Percentiles rank a stretch among this genome's conserved stretches.
These are phyloP conservation scores for Kentomonas sorsogonicus DNA, from an alignment of 208 protist genomes.

Conservation along the genomic window DNA sequence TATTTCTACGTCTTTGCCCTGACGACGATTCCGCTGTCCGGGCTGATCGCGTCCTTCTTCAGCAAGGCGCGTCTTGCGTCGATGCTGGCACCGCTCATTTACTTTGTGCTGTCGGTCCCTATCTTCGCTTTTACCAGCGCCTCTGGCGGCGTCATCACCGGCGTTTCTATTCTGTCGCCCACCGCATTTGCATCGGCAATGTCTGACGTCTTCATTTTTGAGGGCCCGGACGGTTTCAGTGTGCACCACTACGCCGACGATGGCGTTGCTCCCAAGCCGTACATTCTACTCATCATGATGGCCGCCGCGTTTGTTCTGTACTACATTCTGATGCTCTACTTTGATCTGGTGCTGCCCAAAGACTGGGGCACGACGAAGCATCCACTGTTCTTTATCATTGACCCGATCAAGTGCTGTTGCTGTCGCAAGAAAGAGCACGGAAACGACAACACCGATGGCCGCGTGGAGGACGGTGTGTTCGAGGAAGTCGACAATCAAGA, in stretches of 20 bases:
- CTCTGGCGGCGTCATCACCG: conserved; percentile 9
- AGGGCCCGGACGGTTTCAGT: conserved; percentile 15
- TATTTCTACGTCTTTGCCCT: conserved; percentile 25
- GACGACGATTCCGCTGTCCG: conserved; percentile 30
- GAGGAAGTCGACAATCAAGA: conserved; percentile 16
- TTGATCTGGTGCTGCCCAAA: conserved; percentile 69
- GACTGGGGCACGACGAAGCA: conserved; percentile 50
- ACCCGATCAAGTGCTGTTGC: conserved; percentile 28
- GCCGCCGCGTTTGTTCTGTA: conserved; percentile 59
- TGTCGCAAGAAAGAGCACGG: no score
- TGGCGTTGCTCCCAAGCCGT: conserved; percentile 20
- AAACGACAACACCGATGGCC: no score
- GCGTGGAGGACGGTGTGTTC: conserved; percentile 32
- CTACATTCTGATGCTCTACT: conserved; percentile 56
- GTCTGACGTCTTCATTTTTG: conserved; percentile 18
- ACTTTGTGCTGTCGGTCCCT: conserved; percentile 28
- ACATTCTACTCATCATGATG: conserved; percentile 23
- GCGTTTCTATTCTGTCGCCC: conserved; percentile 28
- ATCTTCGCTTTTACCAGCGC: conserved; percentile 27
- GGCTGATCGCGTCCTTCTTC: conserved; percentile 37
- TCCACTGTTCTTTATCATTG: conserved; percentile 61
- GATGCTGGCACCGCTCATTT: conserved; percentile 38
- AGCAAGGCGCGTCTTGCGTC: conserved; percentile 30
- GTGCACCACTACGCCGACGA: conserved; percentile 13
- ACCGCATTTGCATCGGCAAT: conserved; percentile 22